Percentiles rank a stretch among this genome's conserved stretches.
phyloP scores from a whole-genome alignment of 805 yeast species.

The Cyberlindnera saturnus region DNA sequence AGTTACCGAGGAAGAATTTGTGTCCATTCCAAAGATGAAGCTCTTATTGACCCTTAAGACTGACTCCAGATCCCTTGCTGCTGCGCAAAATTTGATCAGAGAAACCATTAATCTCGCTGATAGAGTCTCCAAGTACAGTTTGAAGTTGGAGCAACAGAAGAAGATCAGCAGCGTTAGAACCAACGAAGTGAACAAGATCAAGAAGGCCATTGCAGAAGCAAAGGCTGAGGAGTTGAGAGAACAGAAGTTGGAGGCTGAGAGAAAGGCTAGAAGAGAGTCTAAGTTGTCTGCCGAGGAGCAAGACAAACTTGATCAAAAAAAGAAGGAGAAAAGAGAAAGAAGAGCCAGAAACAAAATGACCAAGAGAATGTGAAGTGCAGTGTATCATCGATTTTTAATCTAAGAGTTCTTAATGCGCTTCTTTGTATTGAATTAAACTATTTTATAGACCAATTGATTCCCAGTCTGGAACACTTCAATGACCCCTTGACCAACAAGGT shows the following conservation, averaged over 20 bases:
- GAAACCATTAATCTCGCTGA: conserved; percentile 52
- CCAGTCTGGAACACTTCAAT: conserved; percentile 49
- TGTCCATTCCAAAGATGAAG: conserved; percentile 43
- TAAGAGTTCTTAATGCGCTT: neutral
- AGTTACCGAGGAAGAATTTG: conserved; percentile 45
- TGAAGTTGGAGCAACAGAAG: conserved; percentile 70
- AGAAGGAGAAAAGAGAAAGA: conserved; percentile 75
- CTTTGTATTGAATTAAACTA: conserved; percentile 1
- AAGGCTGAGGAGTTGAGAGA: conserved; percentile 65
- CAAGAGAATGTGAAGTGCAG: conserved; percentile 15
- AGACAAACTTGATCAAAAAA: conserved; percentile 71
- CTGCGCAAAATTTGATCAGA: conserved; percentile 42
- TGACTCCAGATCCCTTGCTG: conserved; percentile 41
- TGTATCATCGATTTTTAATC: neutral
- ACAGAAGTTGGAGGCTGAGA: conserved; percentile 65
- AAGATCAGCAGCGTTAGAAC: conserved; percentile 77
- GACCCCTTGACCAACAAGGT: conserved; percentile 45
- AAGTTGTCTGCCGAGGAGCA: conserved; percentile 71
- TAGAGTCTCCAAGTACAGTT: conserved; percentile 45
- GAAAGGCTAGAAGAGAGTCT: conserved; percentile 53
- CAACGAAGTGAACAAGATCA: conserved; percentile 61
- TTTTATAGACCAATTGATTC: conserved; percentile 29
- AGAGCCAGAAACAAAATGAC: conserved; percentile 50
- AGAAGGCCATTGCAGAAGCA: conserved; percentile 57
- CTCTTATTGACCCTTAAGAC: conserved; percentile 50